Evolutionary conservation across 306 rosid species (phyloP).

Genomic region (Begonia loranthoides): DNA sequence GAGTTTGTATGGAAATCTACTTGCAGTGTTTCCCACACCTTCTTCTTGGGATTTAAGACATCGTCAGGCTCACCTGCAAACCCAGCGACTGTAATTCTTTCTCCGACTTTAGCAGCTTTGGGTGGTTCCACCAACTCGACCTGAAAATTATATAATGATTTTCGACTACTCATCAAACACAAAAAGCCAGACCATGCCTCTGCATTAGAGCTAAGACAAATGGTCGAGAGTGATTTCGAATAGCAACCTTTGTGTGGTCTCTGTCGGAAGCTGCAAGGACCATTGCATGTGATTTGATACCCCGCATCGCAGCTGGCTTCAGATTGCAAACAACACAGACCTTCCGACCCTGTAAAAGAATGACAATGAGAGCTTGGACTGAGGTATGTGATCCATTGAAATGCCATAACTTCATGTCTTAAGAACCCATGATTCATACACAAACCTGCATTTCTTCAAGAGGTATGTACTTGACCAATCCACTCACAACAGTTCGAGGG

Average conservation of each 20-base stretch:
- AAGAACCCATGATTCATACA: too few relatives aligned
- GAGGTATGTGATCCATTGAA: too few relatives aligned
- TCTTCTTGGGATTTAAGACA: constrained; percentile 79
- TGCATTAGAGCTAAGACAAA: too few relatives aligned
- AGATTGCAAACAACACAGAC: constrained; percentile 89
- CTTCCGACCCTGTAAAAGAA: constrained; percentile 61
- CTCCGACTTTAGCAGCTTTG: constrained; percentile 51
- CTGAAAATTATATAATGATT: constrained; percentile 13
- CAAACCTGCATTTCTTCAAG: constrained; percentile 90
- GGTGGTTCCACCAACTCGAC: constrained; percentile 90
- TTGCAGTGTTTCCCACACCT: constrained; percentile 87
- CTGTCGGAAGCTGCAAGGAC: constrained; percentile 81
- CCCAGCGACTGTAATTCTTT: constrained; percentile 56
- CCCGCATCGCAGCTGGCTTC: constrained; percentile 77
- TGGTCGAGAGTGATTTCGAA: not conserved
- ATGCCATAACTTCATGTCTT: too few relatives aligned
- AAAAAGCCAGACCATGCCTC: too few relatives aligned
- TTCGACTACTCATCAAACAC: too few relatives aligned
- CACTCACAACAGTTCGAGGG: constrained; percentile 86
- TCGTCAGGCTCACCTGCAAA: constrained; percentile 59
- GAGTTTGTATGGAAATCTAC: constrained; percentile 45
- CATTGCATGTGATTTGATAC: constrained; percentile 95
- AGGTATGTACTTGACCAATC: constrained; percentile 79
- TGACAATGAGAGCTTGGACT: too few relatives aligned
- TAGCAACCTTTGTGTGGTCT: constrained; percentile 50